phyloP scores from a whole-genome alignment of 495 filamentous ascomycete genomes.

The Xylaria sp. region DNA sequence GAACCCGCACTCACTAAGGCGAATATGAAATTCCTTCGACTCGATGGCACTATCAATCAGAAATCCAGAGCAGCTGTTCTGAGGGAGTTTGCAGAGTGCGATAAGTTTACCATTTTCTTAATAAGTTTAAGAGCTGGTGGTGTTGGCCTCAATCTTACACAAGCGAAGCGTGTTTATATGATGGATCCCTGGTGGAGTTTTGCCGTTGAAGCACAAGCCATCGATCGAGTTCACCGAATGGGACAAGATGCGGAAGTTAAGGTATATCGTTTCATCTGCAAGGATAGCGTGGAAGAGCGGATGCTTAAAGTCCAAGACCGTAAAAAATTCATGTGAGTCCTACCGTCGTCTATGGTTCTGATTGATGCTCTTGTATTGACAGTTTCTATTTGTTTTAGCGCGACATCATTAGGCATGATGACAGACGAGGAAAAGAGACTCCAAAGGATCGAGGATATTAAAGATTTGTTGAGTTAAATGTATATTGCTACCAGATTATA shows the following conservation, averaged over 20 bases:
- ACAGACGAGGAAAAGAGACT: constrained; percentile 90
- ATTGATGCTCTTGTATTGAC: constrained; percentile 24
- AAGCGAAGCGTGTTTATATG: constrained; percentile 89
- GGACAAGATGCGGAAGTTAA: constrained; percentile 87
- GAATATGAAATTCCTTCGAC: constrained; percentile 79
- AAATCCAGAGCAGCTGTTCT: constrained; percentile 81
- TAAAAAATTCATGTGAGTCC: constrained; percentile 89
- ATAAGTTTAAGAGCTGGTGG: constrained; percentile 90
- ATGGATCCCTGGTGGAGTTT: constrained; percentile 99
- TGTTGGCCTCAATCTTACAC: constrained; percentile 91
- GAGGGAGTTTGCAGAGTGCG: constrained; percentile 65
- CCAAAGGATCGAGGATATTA: constrained; percentile 92
- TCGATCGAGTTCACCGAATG: constrained; percentile 99
- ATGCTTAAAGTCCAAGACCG: constrained; percentile 94
- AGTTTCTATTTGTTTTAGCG: constrained; percentile 59
- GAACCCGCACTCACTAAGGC: constrained; percentile 73
- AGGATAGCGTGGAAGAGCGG: constrained; percentile 89
- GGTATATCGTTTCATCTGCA: constrained; percentile 85
- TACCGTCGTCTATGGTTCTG: constrained; percentile 13
- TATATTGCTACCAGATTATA: background rate
- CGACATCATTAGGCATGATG: constrained; percentile 91
- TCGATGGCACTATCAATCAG: constrained; percentile 91
- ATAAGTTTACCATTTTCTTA: constrained; percentile 69
- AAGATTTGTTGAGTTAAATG: constrained; percentile 77
- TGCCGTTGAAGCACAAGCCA: constrained; percentile 95